Evolutionary conservation across 129 eudicot species (phyloP), one percentile per base, ranked within the genome.

Genomic region (Oenanthe sinensis): DNA sequence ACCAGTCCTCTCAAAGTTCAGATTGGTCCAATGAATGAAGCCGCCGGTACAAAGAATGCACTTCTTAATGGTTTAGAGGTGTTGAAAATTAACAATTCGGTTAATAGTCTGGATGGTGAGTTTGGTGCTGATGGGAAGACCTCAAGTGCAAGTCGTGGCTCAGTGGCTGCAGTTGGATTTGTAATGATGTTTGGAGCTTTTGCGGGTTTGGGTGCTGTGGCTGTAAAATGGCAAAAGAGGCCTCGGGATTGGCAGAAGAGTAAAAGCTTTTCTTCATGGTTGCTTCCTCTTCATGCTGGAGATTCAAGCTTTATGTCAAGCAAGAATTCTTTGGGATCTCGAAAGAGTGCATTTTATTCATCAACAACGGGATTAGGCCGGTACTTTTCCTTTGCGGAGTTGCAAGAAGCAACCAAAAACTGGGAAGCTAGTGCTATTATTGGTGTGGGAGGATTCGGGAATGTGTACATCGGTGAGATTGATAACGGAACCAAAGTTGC

Each of bases 171-270:
- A 0, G 97, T 92, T 20, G 98, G 98, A 37, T 95, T 91, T 39
- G 96, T 92, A 8, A 94, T 91, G 98, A 94, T 94, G 98, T 94
- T 94, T 22, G 98, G 98, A 7, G 98, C 98, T 0, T 91, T 91
- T 82, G 93, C 89, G 3, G 98, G 97, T 9, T 83, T 95, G 60
- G 97, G 97, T 33, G 97, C 97, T 6, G 85, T 95, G 96, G 98
- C 96, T 15, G 90, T 95, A n/a, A 95, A 91, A 85, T 95, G 98
- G 98, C 92, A 83, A 71, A 95, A 95, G 78, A 79, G 97, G 49
- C 98, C 98, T 17, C 94, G 87, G 69, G 98, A 95, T 82, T 92
- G 97, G 97, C 97, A 87, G 36, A 87, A 83, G 82, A 88, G 86
- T 71, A 88, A 92, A 6, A 91, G 97, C 58, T 91, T 95, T 47